phyloP scores from a whole-genome alignment of 2,329 filamentous ascomycete species.

The Cercospora janseana region DNA sequence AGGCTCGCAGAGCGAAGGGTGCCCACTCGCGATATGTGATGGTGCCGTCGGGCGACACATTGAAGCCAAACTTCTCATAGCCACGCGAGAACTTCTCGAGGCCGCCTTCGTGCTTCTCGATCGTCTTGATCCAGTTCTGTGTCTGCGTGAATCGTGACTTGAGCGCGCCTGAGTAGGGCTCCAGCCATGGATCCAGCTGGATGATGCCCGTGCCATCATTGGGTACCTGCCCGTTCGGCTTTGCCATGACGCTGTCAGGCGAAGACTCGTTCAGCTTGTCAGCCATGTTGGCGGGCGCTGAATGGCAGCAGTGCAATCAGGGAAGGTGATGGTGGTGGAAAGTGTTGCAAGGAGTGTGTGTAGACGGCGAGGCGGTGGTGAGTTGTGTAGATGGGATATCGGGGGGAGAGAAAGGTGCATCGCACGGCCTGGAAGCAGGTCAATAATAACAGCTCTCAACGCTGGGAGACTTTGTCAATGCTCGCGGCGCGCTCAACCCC shows the following conservation, averaged over 20 bases:
- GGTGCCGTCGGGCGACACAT: slow-evolving; percentile 75
- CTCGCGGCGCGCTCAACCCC: slow-evolving; percentile 5
- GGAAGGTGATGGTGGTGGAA: slow-evolving; percentile 1
- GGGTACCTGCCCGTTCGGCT: slow-evolving; percentile 54
- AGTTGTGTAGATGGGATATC: neutral
- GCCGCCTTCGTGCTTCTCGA: slow-evolving; percentile 81
- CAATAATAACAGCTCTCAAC: no score
- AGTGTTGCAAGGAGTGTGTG: neutral
- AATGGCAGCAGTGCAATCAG: no score
- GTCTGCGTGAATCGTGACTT: slow-evolving; percentile 74
- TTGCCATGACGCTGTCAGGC: slow-evolving; percentile 45
- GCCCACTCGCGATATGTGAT: slow-evolving; percentile 96
- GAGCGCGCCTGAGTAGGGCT: slow-evolving; percentile 76
- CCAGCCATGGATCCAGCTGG: slow-evolving; percentile 83
- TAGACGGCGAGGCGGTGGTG: neutral
- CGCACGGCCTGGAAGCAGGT: no score
- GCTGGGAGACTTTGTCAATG: slow-evolving; percentile 6
- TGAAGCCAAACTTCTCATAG: slow-evolving; percentile 81
- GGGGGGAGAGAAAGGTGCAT: neutral
- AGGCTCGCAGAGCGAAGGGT: slow-evolving; percentile 80
- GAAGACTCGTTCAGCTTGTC: slow-evolving; percentile 46
- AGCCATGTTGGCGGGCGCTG: slow-evolving; percentile 33
- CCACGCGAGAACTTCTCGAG: slow-evolving; percentile 89
- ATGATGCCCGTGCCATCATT: slow-evolving; percentile 78
- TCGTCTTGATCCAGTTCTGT: slow-evolving; percentile 80